A percentile compares a stretch with the other conserved stretches of the same genome.
Evolutionary conservation across 2,329 filamentous ascomycete genomes (phyloP).

Genomic region (Pyrenochaeta sp.): DNA sequence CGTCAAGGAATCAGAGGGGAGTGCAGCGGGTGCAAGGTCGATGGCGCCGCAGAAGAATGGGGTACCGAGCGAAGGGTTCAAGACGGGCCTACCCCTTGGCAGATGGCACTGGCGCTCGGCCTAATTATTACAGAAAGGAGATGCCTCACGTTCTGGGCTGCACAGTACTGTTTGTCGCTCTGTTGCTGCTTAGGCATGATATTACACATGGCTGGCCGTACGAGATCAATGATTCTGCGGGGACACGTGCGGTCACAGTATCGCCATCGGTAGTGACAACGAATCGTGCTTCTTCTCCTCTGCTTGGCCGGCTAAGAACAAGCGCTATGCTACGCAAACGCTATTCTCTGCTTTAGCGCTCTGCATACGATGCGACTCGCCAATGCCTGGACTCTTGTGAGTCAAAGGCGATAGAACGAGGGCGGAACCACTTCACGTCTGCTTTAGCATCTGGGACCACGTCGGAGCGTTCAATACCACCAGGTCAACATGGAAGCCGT

Average conservation of each 20-base stretch:
- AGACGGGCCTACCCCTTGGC: conserved; percentile 28
- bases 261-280: neutral
- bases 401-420: neutral
- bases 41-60: conserved; percentile 13
- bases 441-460: neutral
- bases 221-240: conserved; percentile 1
- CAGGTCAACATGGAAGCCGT: neutral
- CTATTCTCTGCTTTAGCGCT: conserved; percentile 1
- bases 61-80: conserved; percentile 30
- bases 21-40: conserved; percentile 25
- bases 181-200: neutral
- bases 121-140: conserved; percentile 13
- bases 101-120: conserved; percentile 24
- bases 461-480: neutral
- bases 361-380: neutral
- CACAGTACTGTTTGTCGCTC: conserved; percentile 7
- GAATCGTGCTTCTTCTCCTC: neutral
- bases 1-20: conserved; percentile 22
- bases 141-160: conserved; percentile 17
- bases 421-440: neutral
- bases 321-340: neutral
- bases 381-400: neutral
- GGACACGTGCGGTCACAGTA: neutral
- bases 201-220: conserved; percentile 11
- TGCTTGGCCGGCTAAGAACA: neutral